Percentiles rank a stretch among this genome's conserved stretches.
Evolutionary conservation across 306 rosid genomes (phyloP).

Genomic region (Delonix regia): DNA sequence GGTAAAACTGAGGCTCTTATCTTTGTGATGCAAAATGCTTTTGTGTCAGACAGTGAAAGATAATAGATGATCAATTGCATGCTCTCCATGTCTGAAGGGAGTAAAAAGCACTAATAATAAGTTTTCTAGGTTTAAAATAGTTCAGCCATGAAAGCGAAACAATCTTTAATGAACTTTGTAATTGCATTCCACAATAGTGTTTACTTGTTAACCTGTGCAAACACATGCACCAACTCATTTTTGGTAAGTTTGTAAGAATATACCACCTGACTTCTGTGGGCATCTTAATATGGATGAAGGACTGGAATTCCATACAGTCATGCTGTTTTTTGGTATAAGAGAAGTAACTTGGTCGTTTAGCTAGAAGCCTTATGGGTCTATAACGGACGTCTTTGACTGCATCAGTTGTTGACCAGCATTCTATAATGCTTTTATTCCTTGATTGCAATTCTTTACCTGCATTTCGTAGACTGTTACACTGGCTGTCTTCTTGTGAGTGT

Average conservation of each 20-base stretch:
- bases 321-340: not conserved
- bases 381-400: not conserved
- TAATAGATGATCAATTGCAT: not conserved
- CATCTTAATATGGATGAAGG: not conserved
- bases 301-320: not conserved
- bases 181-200: not conserved
- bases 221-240: not conserved
- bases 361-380: not conserved
- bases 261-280: not conserved
- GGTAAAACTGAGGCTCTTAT: not conserved
- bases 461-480: not conserved
- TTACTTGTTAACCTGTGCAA: not conserved
- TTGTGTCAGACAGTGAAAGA: not conserved
- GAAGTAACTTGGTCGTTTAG: constrained; percentile 5
- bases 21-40: not conserved
- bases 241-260: not conserved
- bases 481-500: not conserved
- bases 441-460: not conserved
- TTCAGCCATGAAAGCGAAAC: not conserved
- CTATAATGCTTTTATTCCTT: not conserved
- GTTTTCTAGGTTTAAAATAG: not conserved
- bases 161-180: not conserved
- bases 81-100: not conserved
- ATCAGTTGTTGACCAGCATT: not conserved
- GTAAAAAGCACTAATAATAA: no score